These are phyloP conservation scores for Tuber brumale DNA, from an alignment of 495 filamentous ascomycete genomes.

Conservation along the genomic window DNA sequence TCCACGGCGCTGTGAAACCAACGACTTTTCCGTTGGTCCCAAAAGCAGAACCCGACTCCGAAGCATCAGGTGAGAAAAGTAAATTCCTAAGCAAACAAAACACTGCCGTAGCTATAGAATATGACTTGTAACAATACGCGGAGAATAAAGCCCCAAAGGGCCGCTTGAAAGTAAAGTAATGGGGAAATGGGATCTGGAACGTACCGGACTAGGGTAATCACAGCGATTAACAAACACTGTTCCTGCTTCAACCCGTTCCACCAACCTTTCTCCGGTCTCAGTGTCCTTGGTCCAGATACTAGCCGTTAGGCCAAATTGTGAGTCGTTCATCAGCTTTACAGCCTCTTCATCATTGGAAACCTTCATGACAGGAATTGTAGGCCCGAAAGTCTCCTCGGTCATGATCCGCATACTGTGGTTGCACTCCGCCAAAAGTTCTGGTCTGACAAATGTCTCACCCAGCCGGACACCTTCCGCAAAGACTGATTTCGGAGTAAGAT, in stretches of 20 bases:
- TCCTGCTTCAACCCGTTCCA: conserved; percentile 79
- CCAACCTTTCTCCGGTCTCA: conserved; percentile 64
- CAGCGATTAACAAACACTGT: conserved; percentile 95
- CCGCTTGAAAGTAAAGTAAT: conserved; percentile 15
- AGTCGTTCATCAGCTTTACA: conserved; percentile 84
- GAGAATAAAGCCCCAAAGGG: neutral
- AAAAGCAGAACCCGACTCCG: conserved; percentile 14
- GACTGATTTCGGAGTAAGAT: conserved; percentile 62
- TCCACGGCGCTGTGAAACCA: neutral
- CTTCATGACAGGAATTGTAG: conserved; percentile 89
- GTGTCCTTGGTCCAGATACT: conserved; percentile 97
- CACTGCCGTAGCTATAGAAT: neutral
- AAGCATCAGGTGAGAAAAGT: neutral
- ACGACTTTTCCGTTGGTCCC: neutral
- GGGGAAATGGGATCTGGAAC: conserved; percentile 41
- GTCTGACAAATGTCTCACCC: conserved; percentile 65
- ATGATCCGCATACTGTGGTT: conserved; percentile 83
- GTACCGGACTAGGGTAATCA: conserved; percentile 86
- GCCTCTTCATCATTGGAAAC: conserved; percentile 79
- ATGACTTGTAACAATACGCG: neutral
- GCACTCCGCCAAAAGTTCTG: conserved; percentile 74
- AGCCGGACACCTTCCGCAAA: conserved; percentile 32
- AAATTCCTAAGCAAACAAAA: conserved; percentile 6
- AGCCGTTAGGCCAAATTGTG: conserved; percentile 88
- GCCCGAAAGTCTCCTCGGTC: conserved; percentile 95